These are phyloP conservation scores for Centrapalus pauciflorus DNA, from an alignment of 129 eudicot genomes.

Conservation along the genomic window DNA sequence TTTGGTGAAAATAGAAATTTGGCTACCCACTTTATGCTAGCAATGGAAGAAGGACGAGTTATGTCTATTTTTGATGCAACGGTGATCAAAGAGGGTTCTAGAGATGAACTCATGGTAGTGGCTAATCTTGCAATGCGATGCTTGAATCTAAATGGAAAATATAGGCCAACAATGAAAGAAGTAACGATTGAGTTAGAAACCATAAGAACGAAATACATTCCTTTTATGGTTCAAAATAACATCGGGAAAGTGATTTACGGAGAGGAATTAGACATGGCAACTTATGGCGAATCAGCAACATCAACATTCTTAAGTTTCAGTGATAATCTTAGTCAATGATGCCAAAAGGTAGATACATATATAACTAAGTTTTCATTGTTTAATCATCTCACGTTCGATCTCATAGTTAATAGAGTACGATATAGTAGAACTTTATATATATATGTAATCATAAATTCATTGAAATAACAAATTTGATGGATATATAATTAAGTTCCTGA, in stretches of 20 bases:
- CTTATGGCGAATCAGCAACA: not conserved
- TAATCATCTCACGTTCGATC: not conserved
- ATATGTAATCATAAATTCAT: not conserved
- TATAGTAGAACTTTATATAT: no score
- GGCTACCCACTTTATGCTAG: constrained; percentile 6
- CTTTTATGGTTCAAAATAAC: not conserved
- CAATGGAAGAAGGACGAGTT: constrained; percentile 8
- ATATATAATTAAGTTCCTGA: no score
- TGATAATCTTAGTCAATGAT: not conserved
- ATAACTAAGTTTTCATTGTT: no score
- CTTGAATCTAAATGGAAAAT: constrained; percentile 11
- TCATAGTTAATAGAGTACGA: not conserved
- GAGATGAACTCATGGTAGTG: not conserved
- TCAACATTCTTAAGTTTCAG: not conserved
- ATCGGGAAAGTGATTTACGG: not conserved
- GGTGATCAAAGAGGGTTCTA: constrained; percentile 9
- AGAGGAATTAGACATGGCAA: not conserved
- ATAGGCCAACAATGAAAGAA: constrained; percentile 35
- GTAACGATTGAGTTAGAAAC: constrained; percentile 10
- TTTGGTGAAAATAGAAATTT: constrained; percentile 10
- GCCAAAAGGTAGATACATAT: not conserved
- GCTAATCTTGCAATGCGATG: constrained; percentile 18
- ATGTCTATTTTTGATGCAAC: constrained; percentile 10
- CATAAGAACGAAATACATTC: not conserved
- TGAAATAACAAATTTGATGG: not conserved